Evolutionary conservation across 305 asterid species (phyloP).

Genomic region (Solanum hybrid): DNA sequence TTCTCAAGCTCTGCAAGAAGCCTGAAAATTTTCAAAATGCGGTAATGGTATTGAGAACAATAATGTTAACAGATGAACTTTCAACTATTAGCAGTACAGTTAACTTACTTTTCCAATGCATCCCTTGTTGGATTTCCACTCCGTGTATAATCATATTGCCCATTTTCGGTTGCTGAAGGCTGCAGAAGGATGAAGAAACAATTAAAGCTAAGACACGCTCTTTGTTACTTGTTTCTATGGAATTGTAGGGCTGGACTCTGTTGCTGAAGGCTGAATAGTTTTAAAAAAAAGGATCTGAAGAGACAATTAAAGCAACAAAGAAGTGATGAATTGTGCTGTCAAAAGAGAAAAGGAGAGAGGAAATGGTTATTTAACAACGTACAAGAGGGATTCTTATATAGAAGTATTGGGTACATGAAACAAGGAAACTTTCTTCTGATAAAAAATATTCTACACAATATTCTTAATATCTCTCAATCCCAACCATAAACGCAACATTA

Average conservation of each 20-base stretch:
- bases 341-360: neutral
- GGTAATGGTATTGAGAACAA: conserved; percentile 9
- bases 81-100: conserved; percentile 6
- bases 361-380: neutral
- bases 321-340: neutral
- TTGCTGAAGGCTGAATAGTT: neutral
- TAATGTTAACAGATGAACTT: neutral
- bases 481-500: neutral
- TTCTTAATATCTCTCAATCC: neutral
- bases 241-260: neutral
- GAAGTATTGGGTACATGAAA: neutral
- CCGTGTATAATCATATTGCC: conserved; percentile 84
- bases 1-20: conserved; percentile 85
- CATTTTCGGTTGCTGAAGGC: conserved; percentile 82
- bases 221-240: neutral
- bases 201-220: neutral
- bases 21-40: conserved; percentile 25
- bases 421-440: neutral
- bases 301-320: neutral
- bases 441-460: neutral
- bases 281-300: neutral
- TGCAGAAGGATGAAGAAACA: conserved; percentile 11
- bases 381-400: neutral
- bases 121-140: conserved; percentile 98
- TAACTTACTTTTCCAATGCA: conserved; percentile 60